Conservation (phyloP, 306 rosid genomes). For the peach (Prunus persica) region Prunus_persica_NCBIv2 NC_034009.1:43876001-43876500, state of each 20-base stretch:
- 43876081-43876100: slow-evolving; percentile 42
- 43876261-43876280: no score
- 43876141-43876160: slow-evolving; percentile 48
- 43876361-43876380: not conserved
- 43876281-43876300: not conserved
- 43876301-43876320: not conserved
- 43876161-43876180: not conserved
- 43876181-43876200: not conserved
- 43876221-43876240: not conserved
- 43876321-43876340: not conserved
- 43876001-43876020: slow-evolving; percentile 75
- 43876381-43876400: slow-evolving; percentile 1
- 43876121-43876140: slow-evolving; percentile 59
- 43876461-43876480: slow-evolving; percentile 23
- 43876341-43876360: slow-evolving; percentile 1
- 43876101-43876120: slow-evolving; percentile 45
- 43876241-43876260: not conserved
- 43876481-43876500: slow-evolving; percentile 37
- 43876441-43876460: slow-evolving; percentile 18
- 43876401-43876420: not conserved
- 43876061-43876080: slow-evolving; percentile 64
- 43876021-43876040: slow-evolving; percentile 57
- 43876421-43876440: not conserved
- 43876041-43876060: slow-evolving; percentile 57
- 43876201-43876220: not conserved